Evolutionary conservation across 2,329 filamentous ascomycete species (phyloP).

Genomic region (Drechmeria coniospora): DNA sequence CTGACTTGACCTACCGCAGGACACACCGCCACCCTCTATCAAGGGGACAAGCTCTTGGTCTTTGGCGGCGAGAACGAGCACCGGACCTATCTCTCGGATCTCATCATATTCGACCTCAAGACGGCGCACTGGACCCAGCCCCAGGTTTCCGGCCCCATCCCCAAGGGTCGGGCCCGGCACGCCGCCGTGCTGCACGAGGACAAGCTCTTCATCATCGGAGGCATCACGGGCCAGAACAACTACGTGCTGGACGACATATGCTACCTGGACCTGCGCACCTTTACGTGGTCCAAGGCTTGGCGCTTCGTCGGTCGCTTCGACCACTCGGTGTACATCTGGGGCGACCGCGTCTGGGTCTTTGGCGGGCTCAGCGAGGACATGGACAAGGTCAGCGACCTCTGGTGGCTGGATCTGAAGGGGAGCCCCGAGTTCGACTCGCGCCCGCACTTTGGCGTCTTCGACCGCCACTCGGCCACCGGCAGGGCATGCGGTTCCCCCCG

Average conservation of each 20-base stretch:
- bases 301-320: slow-evolving; percentile 90
- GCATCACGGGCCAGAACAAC: slow-evolving; percentile 87
- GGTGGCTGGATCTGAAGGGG: slow-evolving; percentile 92
- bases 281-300: slow-evolving; percentile 94
- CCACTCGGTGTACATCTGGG: slow-evolving; percentile 85
- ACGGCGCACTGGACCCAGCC: slow-evolving; percentile 94
- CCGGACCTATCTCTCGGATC: slow-evolving; percentile 82
- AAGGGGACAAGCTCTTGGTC: slow-evolving; percentile 87
- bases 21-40: slow-evolving; percentile 86
- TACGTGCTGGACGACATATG: slow-evolving; percentile 91
- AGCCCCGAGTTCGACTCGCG: slow-evolving; percentile 68
- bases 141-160: slow-evolving; percentile 66
- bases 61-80: slow-evolving; percentile 98
- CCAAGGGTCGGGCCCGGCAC: slow-evolving; percentile 81
- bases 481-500: slow-evolving; percentile 35
- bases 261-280: slow-evolving; percentile 92
- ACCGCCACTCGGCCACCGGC: slow-evolving; percentile 26
- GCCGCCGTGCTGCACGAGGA: slow-evolving; percentile 91
- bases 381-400: slow-evolving; percentile 91
- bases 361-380: slow-evolving; percentile 90
- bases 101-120: slow-evolving; percentile 90
- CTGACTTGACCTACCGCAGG: slow-evolving; percentile 33
- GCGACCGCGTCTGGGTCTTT: slow-evolving; percentile 89
- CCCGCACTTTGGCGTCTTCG: slow-evolving; percentile 38
- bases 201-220: slow-evolving; percentile 88